These are phyloP conservation scores for Tolypocladium ophioglossoides DNA, from an alignment of 2,329 filamentous ascomycete genomes.

Conservation along the genomic window DNA sequence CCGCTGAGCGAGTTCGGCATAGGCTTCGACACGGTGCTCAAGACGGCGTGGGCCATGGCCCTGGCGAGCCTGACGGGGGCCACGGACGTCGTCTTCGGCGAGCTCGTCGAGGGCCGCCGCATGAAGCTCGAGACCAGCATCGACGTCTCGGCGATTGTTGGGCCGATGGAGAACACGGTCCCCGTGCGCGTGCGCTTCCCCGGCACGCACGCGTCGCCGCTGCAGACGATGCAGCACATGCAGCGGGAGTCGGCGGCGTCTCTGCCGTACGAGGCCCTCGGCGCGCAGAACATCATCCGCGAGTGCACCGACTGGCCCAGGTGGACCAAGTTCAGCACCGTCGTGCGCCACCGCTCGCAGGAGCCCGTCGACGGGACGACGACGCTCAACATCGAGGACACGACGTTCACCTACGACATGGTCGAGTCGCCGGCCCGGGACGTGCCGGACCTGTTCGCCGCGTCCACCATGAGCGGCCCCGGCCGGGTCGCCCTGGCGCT, in stretches of 20 bases:
- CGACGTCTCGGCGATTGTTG: conserved; percentile 43
- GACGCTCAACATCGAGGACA: conserved; percentile 33
- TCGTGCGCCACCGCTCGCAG: conserved; percentile 37
- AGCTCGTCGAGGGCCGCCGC: conserved; percentile 38
- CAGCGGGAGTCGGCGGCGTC: conserved; percentile 37
- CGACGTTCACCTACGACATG: conserved; percentile 32
- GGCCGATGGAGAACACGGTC: conserved; percentile 35
- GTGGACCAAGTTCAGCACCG: conserved; percentile 42
- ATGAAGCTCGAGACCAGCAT: conserved; percentile 32
- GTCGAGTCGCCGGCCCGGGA: conserved; percentile 29
- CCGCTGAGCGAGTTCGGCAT: conserved; percentile 32
- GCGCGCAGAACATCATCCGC: conserved; percentile 39
- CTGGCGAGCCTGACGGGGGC: conserved; percentile 37
- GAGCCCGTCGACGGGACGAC: conserved; percentile 22
- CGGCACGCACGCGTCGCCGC: conserved; percentile 29
- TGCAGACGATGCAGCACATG: conserved; percentile 37
- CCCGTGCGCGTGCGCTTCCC: conserved; percentile 39
- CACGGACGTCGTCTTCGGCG: conserved; percentile 45
- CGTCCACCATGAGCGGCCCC: conserved; percentile 26
- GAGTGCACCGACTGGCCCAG: conserved; percentile 43
- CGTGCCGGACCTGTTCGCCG: conserved; percentile 34
- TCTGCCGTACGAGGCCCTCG: conserved; percentile 39
- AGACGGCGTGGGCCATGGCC: conserved; percentile 46
- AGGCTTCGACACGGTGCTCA: conserved; percentile 41
- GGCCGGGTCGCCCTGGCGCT: conserved; percentile 31